Percentiles rank a stretch among this genome's conserved stretches.
These are phyloP conservation scores for Chalara sp. DNA, from an alignment of 2,329 filamentous ascomycete species.

Conservation along the genomic window DNA sequence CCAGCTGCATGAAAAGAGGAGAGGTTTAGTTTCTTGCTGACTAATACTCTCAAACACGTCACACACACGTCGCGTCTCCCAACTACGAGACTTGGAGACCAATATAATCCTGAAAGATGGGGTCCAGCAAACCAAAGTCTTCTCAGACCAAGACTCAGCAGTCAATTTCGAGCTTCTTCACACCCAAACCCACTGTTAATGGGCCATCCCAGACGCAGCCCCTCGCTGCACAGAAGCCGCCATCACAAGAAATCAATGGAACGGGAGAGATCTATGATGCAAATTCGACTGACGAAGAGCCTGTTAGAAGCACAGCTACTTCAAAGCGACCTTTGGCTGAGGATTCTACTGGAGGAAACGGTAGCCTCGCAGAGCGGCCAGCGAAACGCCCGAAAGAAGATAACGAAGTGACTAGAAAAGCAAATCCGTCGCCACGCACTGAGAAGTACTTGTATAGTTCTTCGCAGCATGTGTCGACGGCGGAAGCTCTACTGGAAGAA, in stretches of 20 bases:
- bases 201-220: constrained; percentile 2
- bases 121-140: constrained; percentile 12
- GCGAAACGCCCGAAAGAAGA: constrained; percentile 40
- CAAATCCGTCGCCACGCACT: constrained; percentile 34
- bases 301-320: constrained; percentile 13
- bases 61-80: no score
- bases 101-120: constrained; percentile 12
- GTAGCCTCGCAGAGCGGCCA: constrained; percentile 28
- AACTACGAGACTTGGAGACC: no score
- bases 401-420: constrained; percentile 28
- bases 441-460: constrained; percentile 45
- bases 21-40: no score
- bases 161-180: constrained; percentile 83
- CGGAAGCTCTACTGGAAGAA: constrained; percentile 24
- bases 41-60: no score
- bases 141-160: constrained; percentile 51
- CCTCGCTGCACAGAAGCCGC: constrained; percentile 10
- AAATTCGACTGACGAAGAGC: constrained; percentile 19
- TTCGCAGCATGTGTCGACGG: constrained; percentile 25
- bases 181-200: constrained; percentile 42
- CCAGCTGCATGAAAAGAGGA: no score
- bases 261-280: constrained; percentile 20
- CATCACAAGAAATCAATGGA: constrained; percentile 10
- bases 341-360: constrained; percentile 38
- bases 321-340: constrained; percentile 46